A percentile compares a stretch with the other conserved stretches of the same genome.
These are phyloP conservation scores for Lachnellula arida DNA, from an alignment of 2,329 filamentous ascomycete species.

Conservation along the genomic window DNA sequence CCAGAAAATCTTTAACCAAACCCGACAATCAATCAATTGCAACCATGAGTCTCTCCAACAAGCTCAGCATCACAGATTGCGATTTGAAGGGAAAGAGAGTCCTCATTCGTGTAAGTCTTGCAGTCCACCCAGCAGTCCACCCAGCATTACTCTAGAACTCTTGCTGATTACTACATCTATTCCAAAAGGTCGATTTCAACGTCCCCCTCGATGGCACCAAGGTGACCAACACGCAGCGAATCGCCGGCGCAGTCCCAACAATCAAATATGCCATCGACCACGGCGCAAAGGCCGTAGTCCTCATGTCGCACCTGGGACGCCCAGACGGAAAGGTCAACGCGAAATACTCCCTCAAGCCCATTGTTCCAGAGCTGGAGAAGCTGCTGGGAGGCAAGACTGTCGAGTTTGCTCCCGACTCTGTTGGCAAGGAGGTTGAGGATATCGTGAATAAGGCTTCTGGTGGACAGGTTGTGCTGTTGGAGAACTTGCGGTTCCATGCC, in stretches of 20 bases:
- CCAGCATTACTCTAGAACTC: background rate
- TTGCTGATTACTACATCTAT: conserved; percentile 1
- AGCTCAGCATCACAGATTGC: conserved; percentile 93
- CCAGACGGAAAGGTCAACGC: conserved; percentile 84
- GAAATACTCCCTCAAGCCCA: conserved; percentile 93
- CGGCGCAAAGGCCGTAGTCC: conserved; percentile 84
- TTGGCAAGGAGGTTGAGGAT: conserved; percentile 85
- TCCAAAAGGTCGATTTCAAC: conserved; percentile 91
- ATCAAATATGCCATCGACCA: conserved; percentile 92
- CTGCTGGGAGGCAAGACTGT: conserved; percentile 73
- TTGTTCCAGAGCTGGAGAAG: conserved; percentile 88
- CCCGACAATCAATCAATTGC: conserved; percentile 14
- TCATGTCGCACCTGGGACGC: conserved; percentile 98
- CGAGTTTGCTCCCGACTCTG: conserved; percentile 83
- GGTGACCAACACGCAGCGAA: conserved; percentile 97
- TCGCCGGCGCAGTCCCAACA: conserved; percentile 89
- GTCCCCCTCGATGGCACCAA: conserved; percentile 91
- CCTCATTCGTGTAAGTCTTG: conserved; percentile 77
- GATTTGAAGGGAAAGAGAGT: conserved; percentile 98
- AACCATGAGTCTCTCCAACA: conserved; percentile 96
- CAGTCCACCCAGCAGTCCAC: background rate
- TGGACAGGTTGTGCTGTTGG: conserved; percentile 83
- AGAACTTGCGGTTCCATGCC: conserved; percentile 97
- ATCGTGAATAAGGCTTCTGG: conserved; percentile 76
- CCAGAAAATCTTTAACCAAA: background rate